These are phyloP conservation scores for Ophiostoma sp. DNA, from an alignment of 2,329 filamentous ascomycete genomes.

Conservation along the genomic window DNA sequence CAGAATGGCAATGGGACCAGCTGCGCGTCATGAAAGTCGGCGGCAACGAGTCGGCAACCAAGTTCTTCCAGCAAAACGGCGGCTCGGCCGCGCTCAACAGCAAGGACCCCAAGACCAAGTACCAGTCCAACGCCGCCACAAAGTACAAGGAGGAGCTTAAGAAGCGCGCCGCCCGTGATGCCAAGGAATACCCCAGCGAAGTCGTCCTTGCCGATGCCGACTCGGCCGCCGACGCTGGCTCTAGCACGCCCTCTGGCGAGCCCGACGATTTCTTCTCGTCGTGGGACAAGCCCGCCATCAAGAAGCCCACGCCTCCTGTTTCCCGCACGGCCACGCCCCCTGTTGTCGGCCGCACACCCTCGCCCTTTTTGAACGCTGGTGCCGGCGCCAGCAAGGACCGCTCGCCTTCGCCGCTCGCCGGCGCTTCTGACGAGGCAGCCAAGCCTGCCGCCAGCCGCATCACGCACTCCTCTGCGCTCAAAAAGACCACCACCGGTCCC, in stretches of 20 bases:
- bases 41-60: constrained; percentile 95
- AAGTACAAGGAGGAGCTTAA: constrained; percentile 99
- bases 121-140: constrained; percentile 83
- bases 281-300: constrained; percentile 97
- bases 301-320: constrained; percentile 87
- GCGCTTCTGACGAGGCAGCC: constrained; percentile 43
- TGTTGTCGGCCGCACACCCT: constrained; percentile 71
- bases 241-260: constrained; percentile 74
- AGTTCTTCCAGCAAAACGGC: constrained; percentile 96
- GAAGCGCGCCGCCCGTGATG: constrained; percentile 74
- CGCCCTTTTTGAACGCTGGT: constrained; percentile 81
- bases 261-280: constrained; percentile 97
- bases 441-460: constrained; percentile 64
- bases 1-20: constrained; percentile 99
- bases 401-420: constrained; percentile 74
- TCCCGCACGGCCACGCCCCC: constrained; percentile 85
- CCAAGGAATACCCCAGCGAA: constrained; percentile 78
- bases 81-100: constrained; percentile 89
- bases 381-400: constrained; percentile 68
- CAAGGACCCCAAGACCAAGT: constrained; percentile 96
- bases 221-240: constrained; percentile 59
- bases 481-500: constrained; percentile 65
- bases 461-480: constrained; percentile 72
- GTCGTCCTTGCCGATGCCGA: constrained; percentile 76
- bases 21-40: constrained; percentile 96